Conservation (phyloP, 129 eudicot genomes). For the Lactuca sativa region DNA sequence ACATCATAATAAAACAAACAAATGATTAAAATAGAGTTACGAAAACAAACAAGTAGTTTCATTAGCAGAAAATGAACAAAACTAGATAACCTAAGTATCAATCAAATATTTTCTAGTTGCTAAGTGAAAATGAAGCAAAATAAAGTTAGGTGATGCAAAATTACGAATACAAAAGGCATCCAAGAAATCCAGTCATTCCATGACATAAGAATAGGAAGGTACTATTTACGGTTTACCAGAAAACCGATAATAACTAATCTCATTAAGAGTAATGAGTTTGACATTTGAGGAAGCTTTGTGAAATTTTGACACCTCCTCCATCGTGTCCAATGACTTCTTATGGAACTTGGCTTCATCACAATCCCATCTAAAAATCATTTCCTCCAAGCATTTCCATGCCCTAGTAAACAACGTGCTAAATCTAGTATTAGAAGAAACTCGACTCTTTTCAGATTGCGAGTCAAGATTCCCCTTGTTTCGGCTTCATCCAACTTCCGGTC, state of each 20-base stretch:
- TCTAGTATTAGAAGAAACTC: constrained; percentile 23
- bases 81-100: too few species aligned
- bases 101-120: too few species aligned
- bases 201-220: too few species aligned
- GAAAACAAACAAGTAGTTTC: too few species aligned
- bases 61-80: too few species aligned
- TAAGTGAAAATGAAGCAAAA: too few species aligned
- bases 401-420: constrained; percentile 17
- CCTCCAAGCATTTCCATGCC: constrained; percentile 23
- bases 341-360: neutral
- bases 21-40: too few species aligned
- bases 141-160: too few species aligned
- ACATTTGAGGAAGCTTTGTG: constrained; percentile 14
- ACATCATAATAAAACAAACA: too few species aligned
- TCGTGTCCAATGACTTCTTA: constrained; percentile 1
- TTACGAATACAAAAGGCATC: too few species aligned
- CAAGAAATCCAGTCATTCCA: neutral
- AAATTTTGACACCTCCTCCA: neutral
- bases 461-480: constrained; percentile 1
- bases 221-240: neutral
- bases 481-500: constrained; percentile 10
- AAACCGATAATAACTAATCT: neutral
- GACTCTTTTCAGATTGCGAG: constrained; percentile 16
- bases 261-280: constrained; percentile 3
- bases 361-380: constrained; percentile 18